These are phyloP conservation scores for Larix kaempferi DNA, from an alignment of 75 land plant species.

Conservation along the genomic window DNA sequence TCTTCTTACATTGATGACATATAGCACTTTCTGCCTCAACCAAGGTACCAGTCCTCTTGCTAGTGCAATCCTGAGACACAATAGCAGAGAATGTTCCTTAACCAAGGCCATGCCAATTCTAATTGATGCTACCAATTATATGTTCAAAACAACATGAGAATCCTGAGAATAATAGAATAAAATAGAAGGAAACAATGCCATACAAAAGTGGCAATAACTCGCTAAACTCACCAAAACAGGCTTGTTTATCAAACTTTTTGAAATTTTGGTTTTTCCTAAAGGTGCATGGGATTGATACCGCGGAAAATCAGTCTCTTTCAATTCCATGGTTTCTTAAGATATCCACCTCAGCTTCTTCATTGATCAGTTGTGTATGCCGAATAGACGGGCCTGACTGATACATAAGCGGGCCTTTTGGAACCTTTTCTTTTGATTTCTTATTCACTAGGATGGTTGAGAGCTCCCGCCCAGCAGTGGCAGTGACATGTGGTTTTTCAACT, in stretches of 20 bases:
- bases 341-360: conserved; percentile 31
- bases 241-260: conserved; percentile 17
- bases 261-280: conserved; percentile 19
- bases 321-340: conserved; percentile 18
- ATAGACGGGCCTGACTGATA: conserved; percentile 27
- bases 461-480: conserved; percentile 15
- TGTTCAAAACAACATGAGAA: background rate
- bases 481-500: conserved; percentile 23
- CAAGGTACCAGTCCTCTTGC: conserved; percentile 41
- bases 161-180: background rate
- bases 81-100: background rate
- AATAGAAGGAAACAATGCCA: background rate
- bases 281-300: conserved; percentile 12
- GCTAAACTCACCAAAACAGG: conserved; percentile 22
- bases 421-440: conserved; percentile 36
- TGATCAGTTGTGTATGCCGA: conserved; percentile 11
- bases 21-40: conserved; percentile 38
- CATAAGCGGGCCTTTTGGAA: conserved; percentile 3
- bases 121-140: background rate
- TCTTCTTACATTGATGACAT: conserved; percentile 87
- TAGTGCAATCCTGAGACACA: conserved; percentile 41
- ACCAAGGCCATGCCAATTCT: background rate
- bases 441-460: conserved; percentile 10
- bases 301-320: conserved; percentile 12
- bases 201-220: background rate